Evolutionary conservation across 495 filamentous ascomycete genomes (phyloP).

Genomic region (Aspergillus hancockii): DNA sequence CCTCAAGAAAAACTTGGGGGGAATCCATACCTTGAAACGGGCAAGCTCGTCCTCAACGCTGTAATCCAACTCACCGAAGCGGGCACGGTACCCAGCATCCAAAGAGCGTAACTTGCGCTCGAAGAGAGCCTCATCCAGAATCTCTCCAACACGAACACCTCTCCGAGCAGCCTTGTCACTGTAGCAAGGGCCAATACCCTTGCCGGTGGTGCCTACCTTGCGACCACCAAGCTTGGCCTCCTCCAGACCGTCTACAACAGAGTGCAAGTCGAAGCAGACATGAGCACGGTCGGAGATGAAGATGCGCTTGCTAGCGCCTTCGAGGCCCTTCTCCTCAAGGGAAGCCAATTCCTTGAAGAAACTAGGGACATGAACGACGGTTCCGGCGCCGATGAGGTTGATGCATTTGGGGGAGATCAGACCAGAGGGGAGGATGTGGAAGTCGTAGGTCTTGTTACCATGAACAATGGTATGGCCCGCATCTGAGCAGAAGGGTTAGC

Average conservation of each 20-base stretch:
- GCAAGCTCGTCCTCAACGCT: conserved; percentile 79
- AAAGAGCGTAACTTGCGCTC: conserved; percentile 71
- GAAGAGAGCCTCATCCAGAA: conserved; percentile 72
- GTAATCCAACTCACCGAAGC: conserved; percentile 76
- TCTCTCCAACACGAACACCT: conserved; percentile 73
- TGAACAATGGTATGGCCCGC: conserved; percentile 63
- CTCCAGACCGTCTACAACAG: conserved; percentile 77
- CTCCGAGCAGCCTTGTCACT: conserved; percentile 76
- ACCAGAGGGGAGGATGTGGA: conserved; percentile 73
- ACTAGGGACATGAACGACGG: conserved; percentile 78
- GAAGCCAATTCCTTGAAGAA: conserved; percentile 86
- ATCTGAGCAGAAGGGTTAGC: conserved; percentile 27
- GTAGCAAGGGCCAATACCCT: conserved; percentile 80
- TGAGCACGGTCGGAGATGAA: conserved; percentile 82
- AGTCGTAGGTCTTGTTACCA: conserved; percentile 62
- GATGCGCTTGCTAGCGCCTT: conserved; percentile 63
- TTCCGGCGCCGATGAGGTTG: conserved; percentile 85
- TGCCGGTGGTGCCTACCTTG: conserved; percentile 59
- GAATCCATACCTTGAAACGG: conserved; percentile 60
- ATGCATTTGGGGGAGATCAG: conserved; percentile 74
- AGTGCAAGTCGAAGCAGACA: conserved; percentile 82
- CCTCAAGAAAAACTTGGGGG: too few species aligned
- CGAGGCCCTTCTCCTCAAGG: conserved; percentile 70
- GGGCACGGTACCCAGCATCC: conserved; percentile 64
- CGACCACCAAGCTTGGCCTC: conserved; percentile 72